These are phyloP conservation scores for Neurospora sp. DNA, from an alignment of 2,329 filamentous ascomycete genomes.

Conservation along the genomic window DNA sequence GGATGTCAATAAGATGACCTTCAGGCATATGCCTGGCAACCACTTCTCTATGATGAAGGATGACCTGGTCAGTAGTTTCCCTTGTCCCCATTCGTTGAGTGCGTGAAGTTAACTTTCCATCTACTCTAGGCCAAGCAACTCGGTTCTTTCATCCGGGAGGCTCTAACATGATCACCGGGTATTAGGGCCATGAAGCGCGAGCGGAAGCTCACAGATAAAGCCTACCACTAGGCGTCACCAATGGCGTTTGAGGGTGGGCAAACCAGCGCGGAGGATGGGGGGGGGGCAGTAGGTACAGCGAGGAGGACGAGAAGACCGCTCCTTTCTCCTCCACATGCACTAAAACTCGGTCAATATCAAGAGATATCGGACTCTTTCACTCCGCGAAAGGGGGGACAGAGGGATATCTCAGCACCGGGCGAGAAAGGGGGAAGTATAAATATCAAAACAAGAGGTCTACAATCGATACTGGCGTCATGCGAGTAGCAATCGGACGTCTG, in stretches of 20 bases:
- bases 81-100: background rate
- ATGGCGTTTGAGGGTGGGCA: background rate
- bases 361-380: background rate
- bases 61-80: constrained; percentile 24
- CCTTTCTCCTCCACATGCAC: background rate
- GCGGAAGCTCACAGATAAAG: too few species aligned
- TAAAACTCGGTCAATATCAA: background rate
- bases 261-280: background rate
- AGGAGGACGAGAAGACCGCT: background rate
- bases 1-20: constrained; percentile 49
- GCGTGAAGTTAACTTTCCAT: constrained; percentile 10
- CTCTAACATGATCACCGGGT: constrained; percentile 12
- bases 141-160: constrained; percentile 25
- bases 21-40: constrained; percentile 59
- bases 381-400: background rate
- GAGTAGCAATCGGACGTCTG: background rate
- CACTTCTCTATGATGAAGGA: constrained; percentile 73
- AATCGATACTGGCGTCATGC: background rate
- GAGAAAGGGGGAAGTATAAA: too few species aligned
- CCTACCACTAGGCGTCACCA: background rate
- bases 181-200: too few species aligned
- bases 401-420: background rate
- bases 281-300: background rate
- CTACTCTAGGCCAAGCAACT: constrained; percentile 25
- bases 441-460: too few species aligned